phyloP scores from a whole-genome alignment of 2,329 filamentous ascomycete species.

The Colletotrichum lini region DNA sequence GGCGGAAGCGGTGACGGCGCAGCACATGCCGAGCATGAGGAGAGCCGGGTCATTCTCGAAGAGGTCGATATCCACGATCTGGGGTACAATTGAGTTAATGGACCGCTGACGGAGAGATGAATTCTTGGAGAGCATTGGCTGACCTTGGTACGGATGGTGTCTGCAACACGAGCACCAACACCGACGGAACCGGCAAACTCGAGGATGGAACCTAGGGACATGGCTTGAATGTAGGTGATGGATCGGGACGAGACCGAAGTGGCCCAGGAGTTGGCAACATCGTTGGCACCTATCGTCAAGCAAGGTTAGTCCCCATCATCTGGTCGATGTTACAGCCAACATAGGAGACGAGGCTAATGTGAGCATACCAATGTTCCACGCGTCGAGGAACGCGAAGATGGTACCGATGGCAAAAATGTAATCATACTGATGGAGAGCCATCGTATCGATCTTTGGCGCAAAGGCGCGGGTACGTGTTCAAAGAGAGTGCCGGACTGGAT shows the following conservation, averaged over 20 bases:
- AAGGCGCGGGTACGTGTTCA: not conserved
- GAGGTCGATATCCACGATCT: slow-evolving; percentile 56
- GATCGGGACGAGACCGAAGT: slow-evolving; percentile 75
- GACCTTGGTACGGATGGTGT: slow-evolving; percentile 61
- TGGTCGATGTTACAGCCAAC: too few relatives aligned
- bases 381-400: slow-evolving; percentile 76
- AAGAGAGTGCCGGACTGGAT: slow-evolving; percentile 11
- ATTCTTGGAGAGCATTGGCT: not conserved
- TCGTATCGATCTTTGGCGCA: slow-evolving; percentile 16
- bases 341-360: not conserved
- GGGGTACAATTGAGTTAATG: not conserved
- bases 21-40: slow-evolving; percentile 59
- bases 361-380: slow-evolving; percentile 73
- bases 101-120: not conserved
- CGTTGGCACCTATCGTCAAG: slow-evolving; percentile 51
- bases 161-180: slow-evolving; percentile 62
- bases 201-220: slow-evolving; percentile 61
- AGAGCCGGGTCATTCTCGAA: slow-evolving; percentile 57
- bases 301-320: not conserved
- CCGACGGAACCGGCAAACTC: slow-evolving; percentile 64
- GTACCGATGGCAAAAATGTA: slow-evolving; percentile 76
- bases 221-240: slow-evolving; percentile 64
- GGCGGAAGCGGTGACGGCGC: slow-evolving; percentile 55
- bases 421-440: slow-evolving; percentile 66
- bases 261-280: slow-evolving; percentile 76